phyloP scores from a whole-genome alignment of 2,329 filamentous ascomycete genomes.

The Pseudopithomyces maydicus region DNA sequence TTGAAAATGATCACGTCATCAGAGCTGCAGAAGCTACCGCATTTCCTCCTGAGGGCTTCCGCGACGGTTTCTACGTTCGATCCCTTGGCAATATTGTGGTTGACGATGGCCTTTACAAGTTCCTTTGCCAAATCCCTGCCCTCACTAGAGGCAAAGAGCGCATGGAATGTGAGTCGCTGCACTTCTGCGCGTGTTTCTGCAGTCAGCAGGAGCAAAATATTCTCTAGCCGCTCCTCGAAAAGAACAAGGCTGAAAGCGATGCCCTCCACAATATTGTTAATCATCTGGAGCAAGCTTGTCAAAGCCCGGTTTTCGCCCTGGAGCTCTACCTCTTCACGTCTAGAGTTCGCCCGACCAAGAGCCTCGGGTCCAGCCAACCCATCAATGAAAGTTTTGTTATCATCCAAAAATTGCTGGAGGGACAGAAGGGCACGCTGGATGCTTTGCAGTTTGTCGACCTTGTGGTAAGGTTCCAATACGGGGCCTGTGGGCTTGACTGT shows the following conservation, averaged over 20 bases:
- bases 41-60: slow-evolving; percentile 87
- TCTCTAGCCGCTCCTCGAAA: slow-evolving; percentile 89
- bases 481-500: slow-evolving; percentile 62
- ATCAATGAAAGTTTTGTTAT: slow-evolving; percentile 91
- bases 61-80: slow-evolving; percentile 97
- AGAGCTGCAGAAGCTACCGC: slow-evolving; percentile 95
- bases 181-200: slow-evolving; percentile 70
- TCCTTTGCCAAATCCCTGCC: slow-evolving; percentile 92
- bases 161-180: slow-evolving; percentile 81
- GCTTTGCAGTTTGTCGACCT: slow-evolving; percentile 69
- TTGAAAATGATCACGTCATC: slow-evolving; percentile 99
- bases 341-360: slow-evolving; percentile 74
- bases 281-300: slow-evolving; percentile 81
- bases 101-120: slow-evolving; percentile 96
- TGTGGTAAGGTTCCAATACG: slow-evolving; percentile 69
- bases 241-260: slow-evolving; percentile 95
- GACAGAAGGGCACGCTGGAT: slow-evolving; percentile 83
- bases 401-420: slow-evolving; percentile 78
- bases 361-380: slow-evolving; percentile 90
- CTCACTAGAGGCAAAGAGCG: slow-evolving; percentile 76
- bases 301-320: slow-evolving; percentile 95
- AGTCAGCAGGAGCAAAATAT: slow-evolving; percentile 80
- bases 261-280: slow-evolving; percentile 90
- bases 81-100: slow-evolving; percentile 94
- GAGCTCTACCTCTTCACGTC: slow-evolving; percentile 88